These are phyloP conservation scores for Colletotrichum sidae DNA, from an alignment of 2,329 filamentous ascomycete species.

Conservation along the genomic window DNA sequence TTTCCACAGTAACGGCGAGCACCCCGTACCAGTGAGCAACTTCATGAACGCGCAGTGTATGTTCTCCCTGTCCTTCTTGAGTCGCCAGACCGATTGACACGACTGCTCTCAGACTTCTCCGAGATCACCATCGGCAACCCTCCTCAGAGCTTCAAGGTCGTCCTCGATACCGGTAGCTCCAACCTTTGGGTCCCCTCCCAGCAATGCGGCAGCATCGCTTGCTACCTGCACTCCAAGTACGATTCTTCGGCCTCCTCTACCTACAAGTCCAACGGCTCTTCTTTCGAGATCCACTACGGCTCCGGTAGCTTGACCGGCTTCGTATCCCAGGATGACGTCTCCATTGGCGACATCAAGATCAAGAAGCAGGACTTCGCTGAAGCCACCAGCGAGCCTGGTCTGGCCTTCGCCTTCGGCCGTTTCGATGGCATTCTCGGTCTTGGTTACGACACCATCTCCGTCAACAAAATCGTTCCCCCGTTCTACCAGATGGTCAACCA, in stretches of 20 bases:
- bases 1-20: slow-evolving; percentile 73
- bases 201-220: slow-evolving; percentile 94
- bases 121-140: slow-evolving; percentile 94
- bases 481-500: slow-evolving; percentile 98
- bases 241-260: slow-evolving; percentile 89
- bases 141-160: slow-evolving; percentile 96
- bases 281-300: slow-evolving; percentile 94
- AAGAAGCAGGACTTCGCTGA: slow-evolving; percentile 95
- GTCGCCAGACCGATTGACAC: not conserved
- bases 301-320: slow-evolving; percentile 95
- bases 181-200: slow-evolving; percentile 98
- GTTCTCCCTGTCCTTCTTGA: slow-evolving; percentile 47
- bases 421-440: slow-evolving; percentile 98
- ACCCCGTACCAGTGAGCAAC: slow-evolving; percentile 92
- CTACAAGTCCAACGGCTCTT: slow-evolving; percentile 92
- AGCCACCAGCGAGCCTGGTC: slow-evolving; percentile 92
- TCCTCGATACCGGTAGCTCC: slow-evolving; percentile 97
- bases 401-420: slow-evolving; percentile 96
- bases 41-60: slow-evolving; percentile 99
- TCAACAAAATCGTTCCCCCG: slow-evolving; percentile 92
- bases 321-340: slow-evolving; percentile 87
- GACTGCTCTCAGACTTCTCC: slow-evolving; percentile 81
- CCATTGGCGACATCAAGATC: slow-evolving; percentile 89
- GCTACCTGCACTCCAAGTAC: slow-evolving; percentile 97
- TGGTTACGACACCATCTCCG: slow-evolving; percentile 95